These are phyloP conservation scores for Termitomyces sp. DNA, from an alignment of 768 basidiomycete genomes.

Conservation along the genomic window DNA sequence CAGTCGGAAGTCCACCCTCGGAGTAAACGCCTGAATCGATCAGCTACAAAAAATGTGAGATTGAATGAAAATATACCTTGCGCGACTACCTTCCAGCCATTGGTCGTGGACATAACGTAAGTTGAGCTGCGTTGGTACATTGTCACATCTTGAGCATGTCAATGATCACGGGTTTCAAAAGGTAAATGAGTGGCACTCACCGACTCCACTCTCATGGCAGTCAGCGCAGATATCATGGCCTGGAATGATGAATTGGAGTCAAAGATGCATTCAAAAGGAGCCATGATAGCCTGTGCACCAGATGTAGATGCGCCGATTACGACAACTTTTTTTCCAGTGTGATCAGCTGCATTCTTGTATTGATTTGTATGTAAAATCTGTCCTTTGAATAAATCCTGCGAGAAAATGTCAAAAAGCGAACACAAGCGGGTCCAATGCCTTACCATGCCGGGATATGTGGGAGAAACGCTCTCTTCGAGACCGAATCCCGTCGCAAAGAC, in stretches of 20 bases:
- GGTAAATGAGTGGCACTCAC: constrained; percentile 8
- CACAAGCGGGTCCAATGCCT: neutral
- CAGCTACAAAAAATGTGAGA: neutral
- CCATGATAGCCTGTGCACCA: constrained; percentile 18
- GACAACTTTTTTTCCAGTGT: constrained; percentile 64
- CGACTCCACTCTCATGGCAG: constrained; percentile 39
- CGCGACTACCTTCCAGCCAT: constrained; percentile 17
- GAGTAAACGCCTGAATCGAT: constrained; percentile 31
- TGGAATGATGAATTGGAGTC: constrained; percentile 8
- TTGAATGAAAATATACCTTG: constrained; percentile 14
- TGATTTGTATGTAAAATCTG: constrained; percentile 53
- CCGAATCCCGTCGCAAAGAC: constrained; percentile 50
- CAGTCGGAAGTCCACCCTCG: constrained; percentile 42
- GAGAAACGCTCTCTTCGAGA: constrained; percentile 26
- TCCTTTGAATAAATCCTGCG: constrained; percentile 57
- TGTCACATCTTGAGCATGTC: constrained; percentile 38
- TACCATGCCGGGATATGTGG: neutral
- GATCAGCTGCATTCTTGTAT: constrained; percentile 51
- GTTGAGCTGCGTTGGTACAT: constrained; percentile 53
- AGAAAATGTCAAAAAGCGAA: neutral
- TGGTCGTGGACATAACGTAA: constrained; percentile 16
- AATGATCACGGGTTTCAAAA: neutral
- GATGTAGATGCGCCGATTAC: constrained; percentile 68
- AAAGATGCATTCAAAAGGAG: neutral
- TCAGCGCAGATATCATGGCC: constrained; percentile 43